Evolutionary conservation across 2,329 filamentous ascomycete genomes (phyloP).

Genomic region (Botrytis fragariae): DNA sequence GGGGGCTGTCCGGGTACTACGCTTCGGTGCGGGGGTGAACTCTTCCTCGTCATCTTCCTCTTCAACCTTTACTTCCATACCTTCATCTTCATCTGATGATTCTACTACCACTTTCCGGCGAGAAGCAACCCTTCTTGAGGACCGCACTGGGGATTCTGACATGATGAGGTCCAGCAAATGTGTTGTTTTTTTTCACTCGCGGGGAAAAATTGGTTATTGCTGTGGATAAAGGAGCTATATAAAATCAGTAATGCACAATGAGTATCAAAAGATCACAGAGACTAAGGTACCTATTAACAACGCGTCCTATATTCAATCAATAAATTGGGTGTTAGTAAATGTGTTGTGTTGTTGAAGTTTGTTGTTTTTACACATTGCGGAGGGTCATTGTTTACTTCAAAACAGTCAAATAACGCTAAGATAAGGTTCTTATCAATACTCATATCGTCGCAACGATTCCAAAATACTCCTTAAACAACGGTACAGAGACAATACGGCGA

Average conservation of each 20-base stretch:
- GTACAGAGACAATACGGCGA: neutral
- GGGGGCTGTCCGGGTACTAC: constrained; percentile 54
- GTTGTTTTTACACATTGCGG: constrained; percentile 16
- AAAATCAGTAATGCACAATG: neutral
- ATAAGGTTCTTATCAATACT: constrained; percentile 25
- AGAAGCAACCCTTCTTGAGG: constrained; percentile 58
- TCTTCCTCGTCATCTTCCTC: constrained; percentile 64
- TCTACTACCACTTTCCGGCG: constrained; percentile 74
- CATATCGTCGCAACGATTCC: neutral
- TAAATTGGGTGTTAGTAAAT: constrained; percentile 2
- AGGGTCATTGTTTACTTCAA: constrained; percentile 21
- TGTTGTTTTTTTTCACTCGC: constrained; percentile 22
- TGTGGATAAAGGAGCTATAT: neutral
- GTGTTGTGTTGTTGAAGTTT: neutral
- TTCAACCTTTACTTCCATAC: constrained; percentile 57
- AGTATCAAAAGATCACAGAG: neutral
- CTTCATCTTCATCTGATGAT: constrained; percentile 72
- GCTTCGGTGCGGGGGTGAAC: constrained; percentile 65
- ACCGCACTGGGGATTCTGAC: constrained; percentile 47
- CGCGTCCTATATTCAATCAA: neutral
- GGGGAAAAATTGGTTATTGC: constrained; percentile 8
- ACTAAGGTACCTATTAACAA: neutral
- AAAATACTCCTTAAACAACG: constrained; percentile 9
- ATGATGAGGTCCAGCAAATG: constrained; percentile 9
- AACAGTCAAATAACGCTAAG: constrained; percentile 26